phyloP scores from a whole-genome alignment of 2,329 filamentous ascomycete genomes.

The Diatrype stigma region DNA sequence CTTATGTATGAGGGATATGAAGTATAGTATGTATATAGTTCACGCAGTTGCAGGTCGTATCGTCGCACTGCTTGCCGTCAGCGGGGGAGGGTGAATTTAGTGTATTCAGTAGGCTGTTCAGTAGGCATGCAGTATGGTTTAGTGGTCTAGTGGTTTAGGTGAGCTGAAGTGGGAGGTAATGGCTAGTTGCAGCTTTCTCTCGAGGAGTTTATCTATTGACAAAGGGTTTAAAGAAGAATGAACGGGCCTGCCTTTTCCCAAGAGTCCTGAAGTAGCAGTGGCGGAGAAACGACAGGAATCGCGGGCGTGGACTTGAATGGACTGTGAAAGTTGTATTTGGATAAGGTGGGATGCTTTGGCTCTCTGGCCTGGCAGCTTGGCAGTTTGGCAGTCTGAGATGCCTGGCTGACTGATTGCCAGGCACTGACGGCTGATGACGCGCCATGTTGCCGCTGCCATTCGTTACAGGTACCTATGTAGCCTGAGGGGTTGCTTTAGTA shows the following conservation, averaged over 20 bases:
- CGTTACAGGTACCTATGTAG: not conserved
- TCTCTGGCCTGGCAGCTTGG: not conserved
- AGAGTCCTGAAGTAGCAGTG: not conserved
- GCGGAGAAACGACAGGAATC: slow-evolving; percentile 9
- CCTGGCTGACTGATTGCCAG: slow-evolving; percentile 4
- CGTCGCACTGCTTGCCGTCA: too few relatives aligned
- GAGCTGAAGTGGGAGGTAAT: not conserved
- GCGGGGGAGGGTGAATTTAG: too few relatives aligned
- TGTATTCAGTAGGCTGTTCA: too few relatives aligned
- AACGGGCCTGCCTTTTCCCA: not conserved
- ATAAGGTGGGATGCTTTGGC: not conserved
- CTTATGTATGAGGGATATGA: not conserved
- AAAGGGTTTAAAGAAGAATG: not conserved
- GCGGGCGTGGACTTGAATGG: not conserved
- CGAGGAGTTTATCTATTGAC: not conserved
- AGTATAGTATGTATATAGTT: too few relatives aligned
- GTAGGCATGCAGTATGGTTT: too few relatives aligned
- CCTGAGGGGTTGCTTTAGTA: too few relatives aligned
- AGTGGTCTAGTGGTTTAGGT: too few relatives aligned
- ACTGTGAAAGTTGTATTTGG: slow-evolving; percentile 1
- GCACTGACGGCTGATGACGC: slow-evolving; percentile 21
- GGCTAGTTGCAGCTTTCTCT: not conserved
- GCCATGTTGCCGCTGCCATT: slow-evolving; percentile 4
- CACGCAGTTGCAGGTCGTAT: too few relatives aligned
- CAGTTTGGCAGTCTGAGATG: not conserved